Evolutionary conservation across 78 protist genomes (phyloP), one percentile per base, ranked within the genome.

Genomic region (Emiliania huxleyi): DNA sequence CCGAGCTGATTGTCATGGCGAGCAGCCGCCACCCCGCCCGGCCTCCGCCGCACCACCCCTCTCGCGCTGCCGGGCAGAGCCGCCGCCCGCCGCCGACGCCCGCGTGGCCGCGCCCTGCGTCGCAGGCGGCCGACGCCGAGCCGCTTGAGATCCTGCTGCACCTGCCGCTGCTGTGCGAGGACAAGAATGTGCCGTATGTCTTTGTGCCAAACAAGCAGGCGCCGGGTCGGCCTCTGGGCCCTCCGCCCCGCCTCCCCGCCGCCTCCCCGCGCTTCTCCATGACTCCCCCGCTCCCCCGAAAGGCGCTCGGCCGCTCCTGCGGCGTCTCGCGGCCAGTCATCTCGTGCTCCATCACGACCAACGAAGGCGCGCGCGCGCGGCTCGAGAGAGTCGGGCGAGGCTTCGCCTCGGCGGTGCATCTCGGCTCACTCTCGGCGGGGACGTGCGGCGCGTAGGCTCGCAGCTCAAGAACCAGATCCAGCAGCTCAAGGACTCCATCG

Each of bases 91-190:
- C n/a, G n/a, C n/a, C n/a, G n/a, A n/a, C n/a, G n/a, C 79, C 99
- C 19, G n/a, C n/a, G n/a, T n/a, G n/a, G n/a, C n/a, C n/a, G n/a
- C n/a, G n/a, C n/a, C n/a, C n/a, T n/a, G n/a, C n/a, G n/a, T n/a
- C n/a, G n/a, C n/a, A n/a, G n/a, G n/a, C n/a, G n/a, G 99, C 99
- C 43, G 99, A 99, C 94, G 94, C 99, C 38, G 99, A 97, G 94
- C 99, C 99, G 77, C 93, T 99, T 23, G 99, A 99, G 95, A 99
- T 99, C 55, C 96, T 99, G 23, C 93, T 99, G 35, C 99, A 98
- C 97, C 94, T 99, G 21, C 99, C 99, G 38, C 97, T 98, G 25
- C 97, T 99, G 46, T 98, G 99, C 94, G 99, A 99, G 95, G 99
- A 98, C 96, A 99, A 98, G 98, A 98, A 98, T 95, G 98, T 98